Evolutionary conservation across 139 green algal species (phyloP).

Genomic region (Chlorella sp.): DNA sequence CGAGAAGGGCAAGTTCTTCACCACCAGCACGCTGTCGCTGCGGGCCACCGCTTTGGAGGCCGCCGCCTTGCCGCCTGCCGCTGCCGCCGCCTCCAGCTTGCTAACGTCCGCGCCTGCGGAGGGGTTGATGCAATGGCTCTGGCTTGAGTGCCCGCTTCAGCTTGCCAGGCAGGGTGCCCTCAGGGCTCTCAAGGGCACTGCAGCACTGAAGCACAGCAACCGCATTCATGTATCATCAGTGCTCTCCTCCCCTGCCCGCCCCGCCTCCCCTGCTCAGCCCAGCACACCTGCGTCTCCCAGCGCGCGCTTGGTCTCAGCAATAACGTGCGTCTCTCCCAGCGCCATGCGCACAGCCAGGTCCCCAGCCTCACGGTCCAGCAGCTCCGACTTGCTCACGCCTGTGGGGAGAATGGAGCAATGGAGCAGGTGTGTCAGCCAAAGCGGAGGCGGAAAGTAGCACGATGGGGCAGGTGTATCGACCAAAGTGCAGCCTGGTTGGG

Average conservation of each 20-base stretch:
- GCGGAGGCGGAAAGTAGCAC: too few species aligned
- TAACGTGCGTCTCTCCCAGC: constrained; percentile 94
- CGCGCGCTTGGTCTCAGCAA: constrained; percentile 91
- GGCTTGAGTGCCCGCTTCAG: too few species aligned
- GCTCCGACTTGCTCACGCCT: constrained; percentile 78
- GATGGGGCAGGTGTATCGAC: too few species aligned
- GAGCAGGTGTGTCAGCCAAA: too few species aligned
- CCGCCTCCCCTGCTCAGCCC: too few species aligned
- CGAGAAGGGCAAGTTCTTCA: constrained; percentile 97
- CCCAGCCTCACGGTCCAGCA: constrained; percentile 77
- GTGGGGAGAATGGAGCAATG: too few species aligned
- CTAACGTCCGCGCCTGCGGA: constrained; percentile 21
- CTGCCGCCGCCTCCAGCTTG: constrained; percentile 17
- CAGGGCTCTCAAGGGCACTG: too few species aligned
- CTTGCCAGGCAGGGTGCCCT: too few species aligned
- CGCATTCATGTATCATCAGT: too few species aligned
- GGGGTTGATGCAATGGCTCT: not conserved
- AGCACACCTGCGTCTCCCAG: constrained; percentile 71
- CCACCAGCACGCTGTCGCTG: constrained; percentile 76
- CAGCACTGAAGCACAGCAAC: too few species aligned
- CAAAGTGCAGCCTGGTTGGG: not conserved
- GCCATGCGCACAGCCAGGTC: constrained; percentile 87
- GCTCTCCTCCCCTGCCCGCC: too few species aligned
- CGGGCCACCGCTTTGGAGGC: constrained; percentile 61
- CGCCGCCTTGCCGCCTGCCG: constrained; percentile 15